Evolutionary conservation across 257 asterid species (phyloP).

Genomic region (Marsdenia floribunda): DNA sequence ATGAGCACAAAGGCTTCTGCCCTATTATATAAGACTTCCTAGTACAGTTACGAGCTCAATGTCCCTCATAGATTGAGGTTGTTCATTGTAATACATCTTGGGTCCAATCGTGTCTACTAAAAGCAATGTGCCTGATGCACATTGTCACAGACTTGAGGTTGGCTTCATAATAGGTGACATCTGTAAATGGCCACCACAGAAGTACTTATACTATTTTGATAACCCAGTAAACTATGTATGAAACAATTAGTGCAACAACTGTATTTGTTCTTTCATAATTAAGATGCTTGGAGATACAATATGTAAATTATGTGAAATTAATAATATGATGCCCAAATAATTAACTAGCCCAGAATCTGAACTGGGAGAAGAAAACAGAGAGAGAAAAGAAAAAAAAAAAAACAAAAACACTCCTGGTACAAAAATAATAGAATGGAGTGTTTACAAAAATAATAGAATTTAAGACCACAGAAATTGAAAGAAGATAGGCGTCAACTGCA

Average conservation of each 20-base stretch:
- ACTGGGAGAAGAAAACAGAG: not conserved
- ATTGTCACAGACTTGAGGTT: not conserved
- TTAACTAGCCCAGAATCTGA: slow-evolving; percentile 4
- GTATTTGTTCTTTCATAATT: not conserved
- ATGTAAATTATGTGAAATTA: not conserved
- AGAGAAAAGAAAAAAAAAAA: not conserved
- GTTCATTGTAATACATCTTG: not conserved
- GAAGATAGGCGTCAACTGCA: slow-evolving; percentile 13
- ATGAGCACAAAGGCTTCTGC: not conserved
- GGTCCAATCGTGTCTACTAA: not conserved
- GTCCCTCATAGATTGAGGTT: not conserved
- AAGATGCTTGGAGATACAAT: not conserved
- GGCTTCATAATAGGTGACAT: not conserved
- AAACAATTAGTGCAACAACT: not conserved
- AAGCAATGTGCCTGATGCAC: not conserved
- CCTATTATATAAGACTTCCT: not conserved
- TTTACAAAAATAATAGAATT: slow-evolving; percentile 14
- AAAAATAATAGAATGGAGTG: slow-evolving; percentile 14
- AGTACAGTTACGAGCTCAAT: not conserved
- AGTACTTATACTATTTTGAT: not conserved
- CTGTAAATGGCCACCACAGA: not conserved
- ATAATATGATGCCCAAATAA: slow-evolving; percentile 3
- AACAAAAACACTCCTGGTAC: not conserved
- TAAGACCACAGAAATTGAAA: slow-evolving; percentile 10
- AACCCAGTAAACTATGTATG: not conserved